Base-by-base conservation (phyloP, 768 basidiomycete species). In the Strobilomyces dryophilus region DNA sequence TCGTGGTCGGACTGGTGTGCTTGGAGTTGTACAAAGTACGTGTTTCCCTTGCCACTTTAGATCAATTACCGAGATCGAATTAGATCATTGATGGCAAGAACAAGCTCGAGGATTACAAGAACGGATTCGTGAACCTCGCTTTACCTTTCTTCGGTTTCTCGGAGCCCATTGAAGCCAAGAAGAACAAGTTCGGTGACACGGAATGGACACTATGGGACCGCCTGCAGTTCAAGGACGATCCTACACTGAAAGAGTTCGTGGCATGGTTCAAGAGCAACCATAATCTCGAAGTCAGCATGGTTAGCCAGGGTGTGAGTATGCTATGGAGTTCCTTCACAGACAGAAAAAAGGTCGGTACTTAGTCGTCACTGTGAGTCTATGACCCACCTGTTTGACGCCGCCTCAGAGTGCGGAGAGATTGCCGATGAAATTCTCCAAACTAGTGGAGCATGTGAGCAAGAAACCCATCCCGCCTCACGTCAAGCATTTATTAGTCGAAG, bases 161-260 rank as follows among this genome's bases (percentile, higher is more conserved):
- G 2, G 97, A 99, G 64, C 97, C 97, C 11, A 91, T 98, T 57
- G 85, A 84, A 4, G 92, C 94, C 18, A 63, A 80, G 56, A 98
- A 95, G 77, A 77, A 83, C 58, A 95, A 94, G 79, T 98, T 93
- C 68, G 84, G 86, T 50, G 70, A 77, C 41, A 89, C 81, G 1
- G 92, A 95, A 58, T 99, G 95, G 95, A 98, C 97, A 5, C 79
- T 99, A 37, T 98, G 95, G 95, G 94, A 98, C 73, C 85, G 95
- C 49, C 92, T 98, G 75, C 88, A 92, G 71, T 91, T 99, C 72
- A 78, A 82, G 65, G 84, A 87, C 61, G 85, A 98, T 68, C 91
- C 94, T 5, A 91, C 93, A 5, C 78, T 99, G 54, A 76, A 85
- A 63, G 86, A 97, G 17, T 83, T 99, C 66, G 70, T 95, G 31